Conservation (phyloP, 73 alveolate genomes). For the Paramecium octaurelia region DNA sequence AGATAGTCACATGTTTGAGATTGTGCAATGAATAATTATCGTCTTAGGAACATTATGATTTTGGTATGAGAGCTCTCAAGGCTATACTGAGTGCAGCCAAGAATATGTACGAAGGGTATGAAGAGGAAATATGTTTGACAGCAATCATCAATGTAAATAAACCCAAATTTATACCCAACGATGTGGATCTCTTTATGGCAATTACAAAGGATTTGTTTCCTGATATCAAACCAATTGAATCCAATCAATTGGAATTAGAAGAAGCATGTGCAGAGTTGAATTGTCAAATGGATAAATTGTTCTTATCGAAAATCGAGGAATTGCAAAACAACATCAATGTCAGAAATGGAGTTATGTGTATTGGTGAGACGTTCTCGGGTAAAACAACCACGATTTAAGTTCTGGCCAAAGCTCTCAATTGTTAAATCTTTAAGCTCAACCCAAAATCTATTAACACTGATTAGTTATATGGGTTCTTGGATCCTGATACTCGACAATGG, state of each 20-base stretch:
- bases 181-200: conserved; percentile 83
- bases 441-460: conserved; percentile 72
- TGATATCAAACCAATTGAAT: conserved; percentile 73
- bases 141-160: conserved; percentile 87
- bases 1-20: conserved; percentile 55
- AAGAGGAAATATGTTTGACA: conserved; percentile 71
- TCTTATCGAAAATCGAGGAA: conserved; percentile 44
- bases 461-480: conserved; percentile 73
- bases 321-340: conserved; percentile 31
- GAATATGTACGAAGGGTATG: conserved; percentile 66
- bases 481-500: conserved; percentile 71
- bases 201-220: conserved; percentile 88
- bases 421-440: conserved; percentile 38
- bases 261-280: not conserved
- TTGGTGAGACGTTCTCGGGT: conserved; percentile 78
- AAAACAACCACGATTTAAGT: conserved; percentile 87
- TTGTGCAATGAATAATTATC: conserved; percentile 85
- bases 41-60: conserved; percentile 87
- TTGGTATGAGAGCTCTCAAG: conserved; percentile 91
- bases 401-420: conserved; percentile 40
- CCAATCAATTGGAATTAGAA: conserved; percentile 78
- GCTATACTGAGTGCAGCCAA: conserved; percentile 87
- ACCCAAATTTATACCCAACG: conserved; percentile 93
- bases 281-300: conserved; percentile 91
- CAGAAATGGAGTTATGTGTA: conserved; percentile 53